A percentile compares a stretch with the other conserved stretches of the same genome.
phyloP scores from a whole-genome alignment of 2,329 filamentous ascomycete species.

The Blastomyces percursus region DNA sequence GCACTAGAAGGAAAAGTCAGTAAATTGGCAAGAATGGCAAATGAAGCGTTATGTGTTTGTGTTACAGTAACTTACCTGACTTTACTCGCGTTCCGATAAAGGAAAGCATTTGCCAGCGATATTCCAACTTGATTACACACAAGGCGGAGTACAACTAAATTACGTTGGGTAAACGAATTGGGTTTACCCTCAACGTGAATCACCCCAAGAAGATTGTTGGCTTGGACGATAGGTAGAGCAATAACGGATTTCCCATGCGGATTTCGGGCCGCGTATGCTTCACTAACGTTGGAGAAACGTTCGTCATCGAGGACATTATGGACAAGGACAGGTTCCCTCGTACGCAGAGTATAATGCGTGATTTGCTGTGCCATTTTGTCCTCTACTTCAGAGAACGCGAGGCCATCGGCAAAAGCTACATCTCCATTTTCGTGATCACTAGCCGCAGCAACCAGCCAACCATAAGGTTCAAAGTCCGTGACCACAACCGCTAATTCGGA shows the following conservation, averaged over 20 bases:
- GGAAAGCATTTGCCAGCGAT: conserved; percentile 52
- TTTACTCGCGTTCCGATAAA: conserved; percentile 51
- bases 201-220: conserved; percentile 47
- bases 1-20: conserved; percentile 29
- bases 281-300: conserved; percentile 51
- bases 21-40: background rate
- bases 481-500: conserved; percentile 51
- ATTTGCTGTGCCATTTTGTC: conserved; percentile 52
- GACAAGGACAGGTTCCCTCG: conserved; percentile 52
- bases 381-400: conserved; percentile 46
- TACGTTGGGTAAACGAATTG: conserved; percentile 53
- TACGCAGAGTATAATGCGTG: conserved; percentile 51
- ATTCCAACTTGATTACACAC: conserved; percentile 55
- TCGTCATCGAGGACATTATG: conserved; percentile 55
- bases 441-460: conserved; percentile 52
- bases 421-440: conserved; percentile 47
- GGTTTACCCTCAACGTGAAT: conserved; percentile 53
- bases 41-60: background rate
- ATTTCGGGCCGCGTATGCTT: conserved; percentile 45
- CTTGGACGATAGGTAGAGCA: conserved; percentile 52
- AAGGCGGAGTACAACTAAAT: conserved; percentile 41
- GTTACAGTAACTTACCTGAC: conserved; percentile 30
- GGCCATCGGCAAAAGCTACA: conserved; percentile 43
- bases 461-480: conserved; percentile 45
- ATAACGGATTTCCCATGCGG: conserved; percentile 51